phyloP scores from a whole-genome alignment of 2,329 filamentous ascomycete genomes.

The Dothistroma septosporum region DNA sequence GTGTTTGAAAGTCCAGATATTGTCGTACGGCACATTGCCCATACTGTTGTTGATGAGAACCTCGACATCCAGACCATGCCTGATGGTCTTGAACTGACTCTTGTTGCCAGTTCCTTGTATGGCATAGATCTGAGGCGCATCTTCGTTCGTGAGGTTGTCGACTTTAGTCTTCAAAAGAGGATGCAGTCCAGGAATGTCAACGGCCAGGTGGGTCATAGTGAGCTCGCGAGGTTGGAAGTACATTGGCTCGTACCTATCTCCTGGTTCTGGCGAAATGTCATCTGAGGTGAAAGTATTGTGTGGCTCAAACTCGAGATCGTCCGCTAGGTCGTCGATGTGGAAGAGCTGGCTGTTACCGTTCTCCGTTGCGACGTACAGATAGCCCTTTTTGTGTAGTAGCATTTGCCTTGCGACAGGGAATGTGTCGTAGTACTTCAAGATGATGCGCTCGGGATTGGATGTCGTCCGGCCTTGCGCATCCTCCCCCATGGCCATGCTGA shows the following conservation, averaged over 20 bases:
- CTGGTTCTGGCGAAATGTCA: conserved; percentile 68
- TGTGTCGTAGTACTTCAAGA: conserved; percentile 97
- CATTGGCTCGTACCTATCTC: conserved; percentile 66
- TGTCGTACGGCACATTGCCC: conserved; percentile 31
- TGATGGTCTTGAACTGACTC: conserved; percentile 85
- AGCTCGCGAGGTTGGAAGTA: conserved; percentile 77
- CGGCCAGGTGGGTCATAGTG: conserved; percentile 61
- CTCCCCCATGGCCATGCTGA: conserved; percentile 86
- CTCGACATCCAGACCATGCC: conserved; percentile 87
- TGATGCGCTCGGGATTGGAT: conserved; percentile 75
- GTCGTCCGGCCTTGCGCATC: conserved; percentile 73
- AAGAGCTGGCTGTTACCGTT: conserved; percentile 93
- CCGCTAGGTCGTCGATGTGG: conserved; percentile 93
- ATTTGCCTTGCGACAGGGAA: conserved; percentile 83
- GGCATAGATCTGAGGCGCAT: conserved; percentile 94
- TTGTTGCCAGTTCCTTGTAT: conserved; percentile 83
- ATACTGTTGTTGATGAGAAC: conserved; percentile 48
- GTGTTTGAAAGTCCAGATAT: conserved; percentile 90
- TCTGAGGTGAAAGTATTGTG: conserved; percentile 47
- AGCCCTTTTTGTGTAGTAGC: conserved; percentile 91
- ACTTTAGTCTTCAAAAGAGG: conserved; percentile 89
- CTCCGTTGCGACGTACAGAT: conserved; percentile 87
- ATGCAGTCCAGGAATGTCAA: conserved; percentile 67
- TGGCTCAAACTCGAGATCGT: conserved; percentile 78
- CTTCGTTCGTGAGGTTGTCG: conserved; percentile 83